phyloP scores from a whole-genome alignment of 352 stramenopile species.

The Globisporangium okanoganense region DNA sequence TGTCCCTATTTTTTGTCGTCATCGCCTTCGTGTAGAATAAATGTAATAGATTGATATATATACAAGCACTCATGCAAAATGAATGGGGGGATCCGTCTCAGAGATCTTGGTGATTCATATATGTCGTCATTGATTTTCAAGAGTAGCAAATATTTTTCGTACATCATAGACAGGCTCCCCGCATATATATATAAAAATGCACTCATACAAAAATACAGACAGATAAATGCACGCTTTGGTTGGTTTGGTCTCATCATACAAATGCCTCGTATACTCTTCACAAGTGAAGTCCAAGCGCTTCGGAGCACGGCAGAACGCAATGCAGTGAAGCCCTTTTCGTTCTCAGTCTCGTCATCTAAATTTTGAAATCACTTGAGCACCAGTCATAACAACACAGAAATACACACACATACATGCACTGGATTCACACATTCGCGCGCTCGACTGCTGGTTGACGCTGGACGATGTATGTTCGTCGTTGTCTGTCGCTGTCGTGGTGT shows the following conservation, averaged over 20 bases:
- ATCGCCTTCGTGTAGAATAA: constrained; percentile 35
- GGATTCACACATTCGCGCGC: neutral
- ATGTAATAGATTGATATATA: constrained; percentile 3
- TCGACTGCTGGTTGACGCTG: too few species aligned
- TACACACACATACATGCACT: neutral
- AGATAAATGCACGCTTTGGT: constrained; percentile 15
- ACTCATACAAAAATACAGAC: constrained; percentile 19
- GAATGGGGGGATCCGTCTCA: constrained; percentile 51
- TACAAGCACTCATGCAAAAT: neutral
- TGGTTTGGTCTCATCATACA: constrained; percentile 89
- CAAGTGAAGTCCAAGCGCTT: constrained; percentile 50
- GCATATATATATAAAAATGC: neutral
- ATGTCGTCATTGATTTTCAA: constrained; percentile 88
- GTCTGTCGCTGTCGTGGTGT: neutral
- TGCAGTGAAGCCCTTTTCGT: constrained; percentile 54
- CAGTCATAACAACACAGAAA: constrained; percentile 7
- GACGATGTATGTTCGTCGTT: neutral
- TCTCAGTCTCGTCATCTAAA: constrained; percentile 92
- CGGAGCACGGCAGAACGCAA: constrained; percentile 77
- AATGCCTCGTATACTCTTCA: constrained; percentile 91
- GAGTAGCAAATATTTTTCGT: constrained; percentile 90
- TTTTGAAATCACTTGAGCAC: constrained; percentile 85
- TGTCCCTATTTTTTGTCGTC: constrained; percentile 91
- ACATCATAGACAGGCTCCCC: constrained; percentile 65
- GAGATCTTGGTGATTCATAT: constrained; percentile 88